Evolutionary conservation across 495 filamentous ascomycete genomes (phyloP), one percentile per base, ranked within the genome.

Genomic region (Copromyces sp.): DNA sequence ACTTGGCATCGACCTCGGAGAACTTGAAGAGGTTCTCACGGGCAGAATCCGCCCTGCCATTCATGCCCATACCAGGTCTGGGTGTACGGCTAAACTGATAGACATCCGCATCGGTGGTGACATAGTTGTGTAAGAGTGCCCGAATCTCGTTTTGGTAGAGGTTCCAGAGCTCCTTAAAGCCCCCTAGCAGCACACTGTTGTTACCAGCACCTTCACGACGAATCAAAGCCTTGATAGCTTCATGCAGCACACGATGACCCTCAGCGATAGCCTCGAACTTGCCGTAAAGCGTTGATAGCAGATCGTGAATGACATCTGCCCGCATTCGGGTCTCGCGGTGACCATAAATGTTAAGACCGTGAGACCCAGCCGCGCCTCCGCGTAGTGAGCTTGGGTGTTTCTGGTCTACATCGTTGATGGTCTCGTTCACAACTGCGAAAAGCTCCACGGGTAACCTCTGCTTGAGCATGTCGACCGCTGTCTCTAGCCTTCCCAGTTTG

Each of bases 181-280:
- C 91, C 70, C 92, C 89, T 4, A 89, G 89, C 65, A 97, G 86
- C 1, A 84, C 82, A 68, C 85, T 83, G 69, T 85, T 86, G 69
- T 83, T 85, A 29, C 86, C 85, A n/a, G 83, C 83, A 14, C 92
- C 85, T 73, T 97, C 92, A 45, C 95, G 89, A 73, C 90, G 89
- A 42, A 93, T 86, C 75, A 98, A 93, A 1, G 89, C 92, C 53
- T 88, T 89, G 73, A 97, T 88, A 61, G 95, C 90, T 80, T 99
- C 95, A 78, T 98, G 94, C 69, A 98, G 87, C 3, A 97, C 92
- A 68, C 95, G 91, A 77, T 99, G 96, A 16, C 95, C 91, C 81
- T 99, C 95, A 16, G 94, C 94, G 74, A 99, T 97, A 17, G 96
- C 90, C 78, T 98, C 95, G 77, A 99, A 97, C 75, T 97, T 97